Base-by-base conservation (phyloP, 495 filamentous ascomycete genomes). In the Lasiosphaeriaceae sp. region DNA sequence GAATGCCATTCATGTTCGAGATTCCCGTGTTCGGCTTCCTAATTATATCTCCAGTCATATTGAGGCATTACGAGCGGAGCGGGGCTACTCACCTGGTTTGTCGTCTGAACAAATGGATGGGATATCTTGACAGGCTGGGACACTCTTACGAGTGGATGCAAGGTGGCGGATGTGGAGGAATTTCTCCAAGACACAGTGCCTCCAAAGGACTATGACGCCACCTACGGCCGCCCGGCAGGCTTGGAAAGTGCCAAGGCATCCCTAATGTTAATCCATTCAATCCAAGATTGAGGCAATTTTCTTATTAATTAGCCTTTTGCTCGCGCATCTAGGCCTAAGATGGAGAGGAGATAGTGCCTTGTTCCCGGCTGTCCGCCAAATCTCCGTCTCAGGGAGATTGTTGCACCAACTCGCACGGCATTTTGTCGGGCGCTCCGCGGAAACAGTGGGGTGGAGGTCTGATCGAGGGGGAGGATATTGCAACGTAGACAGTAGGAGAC, bases 1-100 rank as follows among this genome's bases (percentile, higher is more conserved):
- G 16, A 64, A 64, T 24, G 46, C 50, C 52, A 64, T 64, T 52
- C 46, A 64, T 37, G 47, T 61, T 24, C 58, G 59, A 41, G 1
- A 22, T 55, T 12, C 3, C 16, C 2, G 6, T 53, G 21, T 17
- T 44, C 23, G 31, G 45, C 51, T 60, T 11, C 61, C 61, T 1
- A 47, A 63, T 56, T n/a, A 56, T 52, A 60, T 63, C 50, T 52
- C 52, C 29, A 44, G 23, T 1, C 58, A 56, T 39, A 47, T 60
- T 57, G 37, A 60, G 51, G 21, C 35, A 29, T 41, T 63, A 60
- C 52, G 46, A 39, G 58, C 21, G 50, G 41, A 63, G 22, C 57
- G 60, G 44, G 50, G n/a, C n/a, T n/a, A 55, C 35, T 62, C 60
- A 2, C 56, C 56, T 39, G 52, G 51, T 22, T 56, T 37, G 47